phyloP scores from a whole-genome alignment of 805 yeast species.

The Hanseniaspora guilliermondii region DNA sequence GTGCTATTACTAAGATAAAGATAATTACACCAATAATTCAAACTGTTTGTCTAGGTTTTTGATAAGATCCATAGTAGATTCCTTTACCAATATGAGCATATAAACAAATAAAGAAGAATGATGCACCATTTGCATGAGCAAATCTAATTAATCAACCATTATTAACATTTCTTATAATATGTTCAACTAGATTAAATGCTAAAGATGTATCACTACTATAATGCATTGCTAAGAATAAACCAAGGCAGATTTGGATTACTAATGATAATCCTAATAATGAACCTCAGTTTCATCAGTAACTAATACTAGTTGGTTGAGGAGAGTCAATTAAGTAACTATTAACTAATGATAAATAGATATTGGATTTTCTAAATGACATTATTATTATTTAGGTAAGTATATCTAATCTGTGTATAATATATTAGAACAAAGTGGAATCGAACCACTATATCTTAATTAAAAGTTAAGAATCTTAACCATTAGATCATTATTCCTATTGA shows the following conservation, averaged over 20 bases:
- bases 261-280: constrained; percentile 9
- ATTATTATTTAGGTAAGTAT: neutral
- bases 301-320: constrained; percentile 1
- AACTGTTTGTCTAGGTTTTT: constrained; percentile 14
- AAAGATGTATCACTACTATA: constrained; percentile 6
- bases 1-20: constrained; percentile 15
- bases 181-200: constrained; percentile 2
- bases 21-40: constrained; percentile 16
- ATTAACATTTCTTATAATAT: constrained; percentile 15
- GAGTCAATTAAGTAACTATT: constrained; percentile 13
- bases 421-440: constrained; percentile 15
- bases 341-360: constrained; percentile 13
- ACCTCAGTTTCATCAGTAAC: constrained; percentile 10
- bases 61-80: constrained; percentile 15
- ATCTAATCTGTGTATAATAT: neutral
- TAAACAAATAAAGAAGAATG: constrained; percentile 16
- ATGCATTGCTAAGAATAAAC: constrained; percentile 13
- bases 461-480: constrained; percentile 16
- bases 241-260: constrained; percentile 15
- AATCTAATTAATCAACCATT: constrained; percentile 15
- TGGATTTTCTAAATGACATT: constrained; percentile 11
- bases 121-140: constrained; percentile 15
- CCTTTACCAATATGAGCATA: constrained; percentile 16
- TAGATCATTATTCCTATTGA: constrained; percentile 8
- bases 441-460: constrained; percentile 17